A percentile compares a stretch with the other conserved stretches of the same genome.
These are phyloP conservation scores for Keithomyces neogunnii DNA, from an alignment of 2,329 filamentous ascomycete species.

Conservation along the genomic window DNA sequence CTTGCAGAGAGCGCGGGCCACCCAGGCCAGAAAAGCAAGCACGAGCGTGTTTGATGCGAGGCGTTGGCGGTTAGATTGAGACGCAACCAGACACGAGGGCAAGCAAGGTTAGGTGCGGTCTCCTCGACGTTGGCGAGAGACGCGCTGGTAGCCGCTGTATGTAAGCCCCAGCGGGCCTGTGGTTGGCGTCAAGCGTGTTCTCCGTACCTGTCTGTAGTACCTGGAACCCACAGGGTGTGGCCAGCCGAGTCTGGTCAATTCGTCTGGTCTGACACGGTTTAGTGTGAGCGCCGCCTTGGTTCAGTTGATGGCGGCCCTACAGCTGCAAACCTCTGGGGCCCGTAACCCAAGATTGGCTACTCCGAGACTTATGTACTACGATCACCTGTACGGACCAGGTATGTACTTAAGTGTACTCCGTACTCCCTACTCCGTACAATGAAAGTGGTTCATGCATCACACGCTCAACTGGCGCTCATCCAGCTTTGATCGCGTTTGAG, in stretches of 20 bases:
- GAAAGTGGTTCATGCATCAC: too few species aligned
- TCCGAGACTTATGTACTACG: too few species aligned
- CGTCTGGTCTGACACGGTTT: background rate
- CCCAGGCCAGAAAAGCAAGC: background rate
- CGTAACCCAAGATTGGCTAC: too few species aligned
- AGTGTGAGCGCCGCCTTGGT: conserved; percentile 1
- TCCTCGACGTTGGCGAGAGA: background rate
- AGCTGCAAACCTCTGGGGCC: too few species aligned
- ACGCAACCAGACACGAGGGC: background rate
- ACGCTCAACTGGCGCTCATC: too few species aligned
- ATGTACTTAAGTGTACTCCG: too few species aligned
- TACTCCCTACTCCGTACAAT: too few species aligned
- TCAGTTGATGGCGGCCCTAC: background rate
- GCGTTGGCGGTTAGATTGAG: conserved; percentile 1
- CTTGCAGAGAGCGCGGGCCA: too few species aligned
- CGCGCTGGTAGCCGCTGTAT: background rate
- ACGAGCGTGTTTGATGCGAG: too few species aligned
- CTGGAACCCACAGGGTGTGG: background rate
- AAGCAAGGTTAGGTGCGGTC: background rate
- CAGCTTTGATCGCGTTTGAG: too few species aligned
- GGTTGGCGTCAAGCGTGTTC: background rate
- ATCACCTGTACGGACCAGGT: too few species aligned
- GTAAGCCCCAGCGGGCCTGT: background rate
- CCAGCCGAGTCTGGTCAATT: background rate
- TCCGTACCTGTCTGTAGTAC: background rate